Evolutionary conservation across 176 grass and related monocot species (phyloP).

Genomic region (Elymus sibiricus): DNA sequence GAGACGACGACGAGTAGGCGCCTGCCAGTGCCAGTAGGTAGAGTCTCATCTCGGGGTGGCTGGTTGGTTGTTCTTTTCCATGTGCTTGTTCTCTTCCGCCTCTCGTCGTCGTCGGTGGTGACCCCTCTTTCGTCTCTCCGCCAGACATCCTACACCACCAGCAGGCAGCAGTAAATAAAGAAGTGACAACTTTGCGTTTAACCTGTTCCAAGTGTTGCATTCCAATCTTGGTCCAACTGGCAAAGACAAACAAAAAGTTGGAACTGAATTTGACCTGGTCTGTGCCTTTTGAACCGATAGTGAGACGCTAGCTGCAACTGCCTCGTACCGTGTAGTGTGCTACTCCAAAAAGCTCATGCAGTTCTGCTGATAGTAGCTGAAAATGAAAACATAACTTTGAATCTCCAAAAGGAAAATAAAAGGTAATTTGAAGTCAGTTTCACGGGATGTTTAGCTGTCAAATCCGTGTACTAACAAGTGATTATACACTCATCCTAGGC

Average conservation of each 20-base stretch:
- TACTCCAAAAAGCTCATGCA: not conserved
- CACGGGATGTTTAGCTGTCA: too few relatives aligned
- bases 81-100: constrained; percentile 10
- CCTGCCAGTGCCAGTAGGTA: not conserved
- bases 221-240: too few relatives aligned
- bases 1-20: constrained; percentile 29
- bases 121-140: not conserved
- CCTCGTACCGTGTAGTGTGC: not conserved
- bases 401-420: not conserved
- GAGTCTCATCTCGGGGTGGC: not conserved
- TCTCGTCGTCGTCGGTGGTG: not conserved
- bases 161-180: not conserved
- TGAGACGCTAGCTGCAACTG: not conserved
- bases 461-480: too few relatives aligned
- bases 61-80: constrained; percentile 6
- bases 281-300: not conserved
- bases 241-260: not conserved
- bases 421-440: not conserved
- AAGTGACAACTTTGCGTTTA: too few relatives aligned
- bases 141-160: not conserved
- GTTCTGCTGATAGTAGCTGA: not conserved
- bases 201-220: too few relatives aligned
- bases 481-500: too few relatives aligned
- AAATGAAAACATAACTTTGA: not conserved
- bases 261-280: not conserved